Evolutionary conservation across 2,329 filamentous ascomycete species (phyloP).

Genomic region (Pseudohalonectria lignicola): DNA sequence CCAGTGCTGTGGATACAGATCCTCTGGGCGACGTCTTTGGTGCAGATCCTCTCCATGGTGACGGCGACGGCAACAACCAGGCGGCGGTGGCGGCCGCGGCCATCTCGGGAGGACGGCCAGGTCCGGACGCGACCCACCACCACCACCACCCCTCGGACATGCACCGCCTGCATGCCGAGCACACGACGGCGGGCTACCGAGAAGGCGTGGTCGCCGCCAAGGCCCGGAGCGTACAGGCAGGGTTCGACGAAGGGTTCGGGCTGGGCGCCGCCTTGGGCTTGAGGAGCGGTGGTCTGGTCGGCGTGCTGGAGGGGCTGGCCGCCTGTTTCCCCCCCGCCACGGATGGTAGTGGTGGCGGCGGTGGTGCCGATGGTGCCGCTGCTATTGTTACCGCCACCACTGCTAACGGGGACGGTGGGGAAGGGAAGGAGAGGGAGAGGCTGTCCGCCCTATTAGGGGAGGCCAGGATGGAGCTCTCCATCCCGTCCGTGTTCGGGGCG

Average conservation of each 20-base stretch:
- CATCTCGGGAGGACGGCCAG: background rate
- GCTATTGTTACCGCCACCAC: constrained; percentile 5
- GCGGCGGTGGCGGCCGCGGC: constrained; percentile 1
- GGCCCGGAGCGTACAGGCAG: constrained; percentile 63
- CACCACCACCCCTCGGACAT: constrained; percentile 51
- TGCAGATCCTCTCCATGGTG: background rate
- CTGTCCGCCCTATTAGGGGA: constrained; percentile 25
- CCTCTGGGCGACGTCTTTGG: constrained; percentile 13
- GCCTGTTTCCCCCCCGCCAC: too few relatives aligned
- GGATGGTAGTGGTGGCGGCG: too few relatives aligned
- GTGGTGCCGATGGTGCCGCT: too few relatives aligned
- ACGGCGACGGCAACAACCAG: background rate
- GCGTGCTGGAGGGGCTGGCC: constrained; percentile 63
- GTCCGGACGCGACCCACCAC: too few relatives aligned
- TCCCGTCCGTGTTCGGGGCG: constrained; percentile 50
- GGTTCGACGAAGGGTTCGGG: constrained; percentile 85
- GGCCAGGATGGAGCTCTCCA: constrained; percentile 48
- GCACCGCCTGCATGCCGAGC: constrained; percentile 60
- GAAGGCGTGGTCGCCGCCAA: constrained; percentile 77
- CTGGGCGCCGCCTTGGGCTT: constrained; percentile 74
- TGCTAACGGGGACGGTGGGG: background rate
- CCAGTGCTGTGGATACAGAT: constrained; percentile 2
- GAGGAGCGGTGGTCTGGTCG: constrained; percentile 63
- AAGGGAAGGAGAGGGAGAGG: constrained; percentile 7
- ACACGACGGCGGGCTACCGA: constrained; percentile 74